Conservation (phyloP, 768 basidiomycete genomes). For the Ramaria sp. region DNA sequence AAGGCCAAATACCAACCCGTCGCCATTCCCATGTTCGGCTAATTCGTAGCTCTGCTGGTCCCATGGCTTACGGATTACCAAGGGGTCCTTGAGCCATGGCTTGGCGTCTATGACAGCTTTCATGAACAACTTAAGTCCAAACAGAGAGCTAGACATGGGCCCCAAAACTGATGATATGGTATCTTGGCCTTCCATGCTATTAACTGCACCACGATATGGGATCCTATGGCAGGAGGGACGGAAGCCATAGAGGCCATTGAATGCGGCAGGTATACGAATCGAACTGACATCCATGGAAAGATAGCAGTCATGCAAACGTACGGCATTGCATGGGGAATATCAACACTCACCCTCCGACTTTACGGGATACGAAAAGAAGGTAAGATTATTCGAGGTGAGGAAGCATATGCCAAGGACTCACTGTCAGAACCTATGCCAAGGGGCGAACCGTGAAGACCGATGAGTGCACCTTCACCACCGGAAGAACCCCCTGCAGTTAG, state of each 20-base stretch:
- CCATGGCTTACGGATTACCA: slow-evolving; percentile 49
- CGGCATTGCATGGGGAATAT: background rate
- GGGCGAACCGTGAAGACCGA: slow-evolving; percentile 41
- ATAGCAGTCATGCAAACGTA: background rate
- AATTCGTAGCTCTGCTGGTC: slow-evolving; percentile 47
- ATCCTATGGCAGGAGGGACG: slow-evolving; percentile 59
- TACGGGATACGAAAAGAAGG: background rate
- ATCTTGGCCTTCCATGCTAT: slow-evolving; percentile 63
- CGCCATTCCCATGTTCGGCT: slow-evolving; percentile 37
- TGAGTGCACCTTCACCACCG: slow-evolving; percentile 76
- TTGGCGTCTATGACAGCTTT: slow-evolving; percentile 46
- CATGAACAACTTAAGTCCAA: slow-evolving; percentile 54
- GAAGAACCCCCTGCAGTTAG: slow-evolving; percentile 73
- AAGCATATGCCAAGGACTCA: background rate
- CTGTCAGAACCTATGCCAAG: slow-evolving; percentile 68
- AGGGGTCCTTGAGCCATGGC: slow-evolving; percentile 62
- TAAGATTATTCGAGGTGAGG: background rate
- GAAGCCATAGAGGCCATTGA: slow-evolving; percentile 63
- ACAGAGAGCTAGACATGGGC: slow-evolving; percentile 49
- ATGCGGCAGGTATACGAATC: slow-evolving; percentile 56
- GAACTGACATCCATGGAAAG: slow-evolving; percentile 29
- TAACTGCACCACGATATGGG: slow-evolving; percentile 55
- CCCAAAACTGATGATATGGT: slow-evolving; percentile 64
- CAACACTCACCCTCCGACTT: slow-evolving; percentile 48
- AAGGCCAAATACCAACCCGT: slow-evolving; percentile 40